Conservation (phyloP, 768 basidiomycete genomes). For the Rossbeevera mucosa region DNA sequence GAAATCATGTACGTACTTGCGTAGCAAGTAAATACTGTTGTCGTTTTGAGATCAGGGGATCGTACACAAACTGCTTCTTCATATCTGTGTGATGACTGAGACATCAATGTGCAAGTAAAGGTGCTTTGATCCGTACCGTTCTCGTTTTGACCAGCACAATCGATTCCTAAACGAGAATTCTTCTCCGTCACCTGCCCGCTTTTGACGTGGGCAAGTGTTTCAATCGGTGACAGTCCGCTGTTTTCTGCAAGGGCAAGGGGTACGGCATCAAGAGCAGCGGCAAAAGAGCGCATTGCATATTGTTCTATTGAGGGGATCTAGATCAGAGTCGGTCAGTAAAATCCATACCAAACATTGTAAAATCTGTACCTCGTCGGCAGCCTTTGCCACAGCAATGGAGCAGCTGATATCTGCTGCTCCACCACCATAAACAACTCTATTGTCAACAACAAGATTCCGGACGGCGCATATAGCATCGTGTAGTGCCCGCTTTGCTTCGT, state of each 20-base stretch:
- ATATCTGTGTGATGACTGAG: constrained; percentile 59
- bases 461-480: constrained; percentile 98
- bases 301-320: constrained; percentile 97
- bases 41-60: constrained; percentile 94
- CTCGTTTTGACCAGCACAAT: constrained; percentile 80
- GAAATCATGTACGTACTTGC: constrained; percentile 49
- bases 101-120: neutral
- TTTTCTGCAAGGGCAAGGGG: constrained; percentile 97
- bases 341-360: neutral
- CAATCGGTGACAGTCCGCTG: constrained; percentile 93
- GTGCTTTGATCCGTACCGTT: constrained; percentile 56
- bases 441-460: constrained; percentile 90
- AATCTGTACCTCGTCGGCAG: constrained; percentile 78
- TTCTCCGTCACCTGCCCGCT: constrained; percentile 85
- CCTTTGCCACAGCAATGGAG: constrained; percentile 87
- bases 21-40: constrained; percentile 98
- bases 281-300: constrained; percentile 99
- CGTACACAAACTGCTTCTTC: constrained; percentile 96
- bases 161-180: constrained; percentile 85
- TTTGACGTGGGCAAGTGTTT: constrained; percentile 94
- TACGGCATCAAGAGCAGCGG: constrained; percentile 90
- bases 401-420: constrained; percentile 98
- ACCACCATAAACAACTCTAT: constrained; percentile 96
- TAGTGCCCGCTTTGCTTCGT: constrained; percentile 95
- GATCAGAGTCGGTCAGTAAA: neutral